Evolutionary conservation across 1,284 basidiomycete genomes (phyloP), one percentile per base, ranked within the genome.

Genomic region (Puccinia hordei): DNA sequence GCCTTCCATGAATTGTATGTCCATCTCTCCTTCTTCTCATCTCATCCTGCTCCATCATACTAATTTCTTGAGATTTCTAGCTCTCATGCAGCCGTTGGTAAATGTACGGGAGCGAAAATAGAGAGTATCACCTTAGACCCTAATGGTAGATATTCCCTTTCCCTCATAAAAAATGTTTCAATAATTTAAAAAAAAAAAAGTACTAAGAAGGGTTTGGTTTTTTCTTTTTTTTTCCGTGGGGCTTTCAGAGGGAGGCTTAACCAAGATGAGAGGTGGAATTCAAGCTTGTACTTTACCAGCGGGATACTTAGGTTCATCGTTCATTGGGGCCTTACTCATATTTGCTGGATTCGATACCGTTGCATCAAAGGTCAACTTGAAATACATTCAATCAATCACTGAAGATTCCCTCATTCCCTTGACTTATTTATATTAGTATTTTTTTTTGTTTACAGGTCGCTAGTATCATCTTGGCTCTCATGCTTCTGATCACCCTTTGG

Each of bases 201-300:
- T 17, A 33, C 53, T 13, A 24, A 41, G 6, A 4, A 41, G 38
- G 12, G 12, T 27, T 27, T n/a, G 27, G 17, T 33, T 75, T 82
- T 59, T 82, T 85, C 81, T 85, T n/a, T n/a, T n/a, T n/a, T n/a
- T n/a, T n/a, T n/a, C n/a, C n/a, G n/a, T n/a, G n/a, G n/a, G 86
- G 41, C 63, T 80, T 22, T 9, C 30, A 68, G 83, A 93, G 92
- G 95, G 95, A 22, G 96, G 96, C 1, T 90, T 91, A 15, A 98
- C 96, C 0, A 88, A 90, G 41, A 98, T 98, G 95, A 90, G 93
- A 51, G 95, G 95, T 35, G 96, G 95, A 0, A 91, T 97, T 59
- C 88, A 90, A 13, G 92, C 91, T 88, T 88, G 96, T 71, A 93
- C 93, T 0, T 88, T 94, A 0, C 85, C 85, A 0, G 94, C 94